Conservation (phyloP, 2,329 filamentous ascomycete species). For the Akanthomyces muscarius region DNA sequence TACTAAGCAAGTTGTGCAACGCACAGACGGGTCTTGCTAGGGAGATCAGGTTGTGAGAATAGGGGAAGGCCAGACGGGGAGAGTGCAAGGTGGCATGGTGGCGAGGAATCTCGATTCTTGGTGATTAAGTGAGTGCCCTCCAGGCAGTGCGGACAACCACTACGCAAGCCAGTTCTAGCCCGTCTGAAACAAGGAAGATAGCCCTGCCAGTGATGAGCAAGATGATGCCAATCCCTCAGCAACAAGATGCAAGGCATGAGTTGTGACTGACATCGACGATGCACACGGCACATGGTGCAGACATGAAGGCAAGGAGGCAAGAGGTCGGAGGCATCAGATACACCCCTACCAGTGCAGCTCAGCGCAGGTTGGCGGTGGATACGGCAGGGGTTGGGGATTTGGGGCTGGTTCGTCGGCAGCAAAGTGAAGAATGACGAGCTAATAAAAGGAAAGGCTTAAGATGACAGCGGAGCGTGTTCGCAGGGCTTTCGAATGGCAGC, state of each 20-base stretch:
- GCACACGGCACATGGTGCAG: background rate
- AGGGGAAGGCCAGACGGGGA: conserved; percentile 6
- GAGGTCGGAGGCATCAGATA: background rate
- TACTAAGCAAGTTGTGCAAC: conserved; percentile 3
- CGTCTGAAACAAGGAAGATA: background rate
- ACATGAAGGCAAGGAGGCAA: background rate
- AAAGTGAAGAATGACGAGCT: background rate
- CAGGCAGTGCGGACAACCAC: background rate
- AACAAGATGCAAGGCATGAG: background rate
- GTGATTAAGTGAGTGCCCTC: conserved; percentile 1
- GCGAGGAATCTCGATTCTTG: conserved; percentile 6
- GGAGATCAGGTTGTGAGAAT: conserved; percentile 6
- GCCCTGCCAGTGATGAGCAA: background rate
- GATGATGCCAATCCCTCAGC: background rate
- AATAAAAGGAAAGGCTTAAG: background rate
- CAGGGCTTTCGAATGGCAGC: conserved; percentile 1
- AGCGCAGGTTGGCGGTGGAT: background rate
- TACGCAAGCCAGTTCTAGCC: no score
- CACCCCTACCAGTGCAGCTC: background rate
- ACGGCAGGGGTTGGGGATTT: background rate
- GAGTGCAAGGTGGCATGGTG: conserved; percentile 1
- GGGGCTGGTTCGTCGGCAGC: conserved; percentile 1
- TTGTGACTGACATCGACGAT: background rate
- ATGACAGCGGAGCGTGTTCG: conserved; percentile 1
- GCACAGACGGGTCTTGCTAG: background rate